phyloP scores from a whole-genome alignment of 345 rosid species.

The Diplotaxis tenuifolia region DNA sequence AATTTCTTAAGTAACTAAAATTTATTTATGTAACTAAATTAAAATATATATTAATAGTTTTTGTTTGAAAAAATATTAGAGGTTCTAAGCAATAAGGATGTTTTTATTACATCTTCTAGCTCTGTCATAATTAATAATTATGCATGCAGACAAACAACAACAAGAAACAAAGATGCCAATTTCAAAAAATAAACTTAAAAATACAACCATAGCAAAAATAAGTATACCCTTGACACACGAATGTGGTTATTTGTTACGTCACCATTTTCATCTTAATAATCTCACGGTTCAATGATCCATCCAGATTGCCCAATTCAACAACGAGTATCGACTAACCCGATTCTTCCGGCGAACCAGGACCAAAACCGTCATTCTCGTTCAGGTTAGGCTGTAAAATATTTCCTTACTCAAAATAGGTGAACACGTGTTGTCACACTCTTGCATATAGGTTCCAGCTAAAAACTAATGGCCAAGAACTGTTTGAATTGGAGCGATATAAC shows the following conservation, averaged over 20 bases:
- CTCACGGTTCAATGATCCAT: conserved; percentile 6
- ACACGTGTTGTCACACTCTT: conserved; percentile 18
- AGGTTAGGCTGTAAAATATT: not conserved
- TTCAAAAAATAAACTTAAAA: not conserved
- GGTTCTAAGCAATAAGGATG: not conserved
- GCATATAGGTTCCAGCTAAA: conserved; percentile 11
- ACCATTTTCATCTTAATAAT: not conserved
- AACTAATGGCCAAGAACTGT: conserved; percentile 26
- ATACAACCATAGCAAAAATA: not conserved
- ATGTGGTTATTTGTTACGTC: conserved; percentile 1
- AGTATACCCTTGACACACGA: not conserved
- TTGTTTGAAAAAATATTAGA: not conserved
- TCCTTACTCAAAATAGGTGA: conserved; percentile 10
- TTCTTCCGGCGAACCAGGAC: conserved; percentile 12
- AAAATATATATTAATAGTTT: not conserved
- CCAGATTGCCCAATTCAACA: not conserved
- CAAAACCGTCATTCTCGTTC: not conserved
- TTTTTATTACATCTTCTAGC: not conserved
- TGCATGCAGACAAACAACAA: conserved; percentile 5
- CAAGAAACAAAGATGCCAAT: not conserved
- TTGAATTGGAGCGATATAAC: conserved; percentile 15
- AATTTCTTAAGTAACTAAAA: not conserved
- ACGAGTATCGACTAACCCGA: conserved; percentile 1
- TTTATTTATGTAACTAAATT: not conserved
- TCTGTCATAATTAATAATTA: conserved; percentile 1